phyloP scores from a whole-genome alignment of 1,284 basidiomycete genomes.

The Ganoderma resinaceum region DNA sequence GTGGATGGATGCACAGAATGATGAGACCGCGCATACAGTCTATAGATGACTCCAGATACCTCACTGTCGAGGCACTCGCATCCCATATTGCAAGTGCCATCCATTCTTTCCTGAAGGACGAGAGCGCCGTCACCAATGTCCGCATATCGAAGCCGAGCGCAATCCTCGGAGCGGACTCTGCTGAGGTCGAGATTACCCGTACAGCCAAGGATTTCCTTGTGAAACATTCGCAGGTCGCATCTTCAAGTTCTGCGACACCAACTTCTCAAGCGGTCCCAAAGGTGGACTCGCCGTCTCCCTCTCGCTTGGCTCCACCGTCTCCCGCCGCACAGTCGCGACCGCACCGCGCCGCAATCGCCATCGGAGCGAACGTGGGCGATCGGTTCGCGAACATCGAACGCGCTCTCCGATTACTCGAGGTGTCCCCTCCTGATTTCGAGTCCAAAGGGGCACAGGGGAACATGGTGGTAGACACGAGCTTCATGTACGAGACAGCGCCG shows the following conservation, averaged over 20 bases:
- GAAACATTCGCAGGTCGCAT: not conserved
- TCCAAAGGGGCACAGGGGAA: constrained; percentile 39
- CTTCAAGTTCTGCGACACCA: not conserved
- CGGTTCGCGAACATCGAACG: constrained; percentile 84
- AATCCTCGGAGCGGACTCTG: constrained; percentile 71
- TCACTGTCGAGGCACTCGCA: constrained; percentile 80
- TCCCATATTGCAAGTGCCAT: constrained; percentile 62
- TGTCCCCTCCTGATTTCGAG: constrained; percentile 41
- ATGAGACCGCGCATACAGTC: constrained; percentile 38
- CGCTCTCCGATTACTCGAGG: constrained; percentile 70
- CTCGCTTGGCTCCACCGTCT: not conserved
- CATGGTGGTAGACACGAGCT: constrained; percentile 80
- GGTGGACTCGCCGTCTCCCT: not conserved
- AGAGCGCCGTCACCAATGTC: constrained; percentile 54
- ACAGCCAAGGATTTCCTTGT: constrained; percentile 43
- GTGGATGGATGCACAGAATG: not conserved
- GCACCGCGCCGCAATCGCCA: constrained; percentile 70
- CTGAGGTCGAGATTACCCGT: constrained; percentile 67
- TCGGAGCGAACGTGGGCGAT: constrained; percentile 94
- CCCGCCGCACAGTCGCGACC: constrained; percentile 4
- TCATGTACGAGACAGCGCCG: constrained; percentile 92
- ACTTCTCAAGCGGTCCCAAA: not conserved
- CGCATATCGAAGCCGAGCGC: constrained; percentile 82
- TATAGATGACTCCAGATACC: constrained; percentile 57
- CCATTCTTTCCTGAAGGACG: constrained; percentile 38